These are phyloP conservation scores for Mycena crocata DNA, from an alignment of 768 basidiomycete species.

Conservation along the genomic window DNA sequence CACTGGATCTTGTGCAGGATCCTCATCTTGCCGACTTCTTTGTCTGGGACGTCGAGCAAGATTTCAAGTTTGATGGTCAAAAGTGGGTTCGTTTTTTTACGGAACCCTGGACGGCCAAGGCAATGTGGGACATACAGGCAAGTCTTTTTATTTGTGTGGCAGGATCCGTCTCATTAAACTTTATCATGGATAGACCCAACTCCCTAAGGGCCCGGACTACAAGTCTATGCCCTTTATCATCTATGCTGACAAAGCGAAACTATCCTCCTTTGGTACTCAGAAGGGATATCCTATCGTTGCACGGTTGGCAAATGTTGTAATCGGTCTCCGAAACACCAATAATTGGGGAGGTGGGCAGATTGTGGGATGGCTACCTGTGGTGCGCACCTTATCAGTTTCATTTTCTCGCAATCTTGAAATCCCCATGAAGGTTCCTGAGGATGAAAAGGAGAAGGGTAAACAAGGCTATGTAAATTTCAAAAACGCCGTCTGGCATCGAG, in stretches of 20 bases:
- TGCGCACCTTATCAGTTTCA: no score
- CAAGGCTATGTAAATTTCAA: conserved; percentile 47
- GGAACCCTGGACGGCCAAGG: conserved; percentile 52
- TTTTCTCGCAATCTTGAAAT: background rate
- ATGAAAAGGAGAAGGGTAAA: conserved; percentile 44
- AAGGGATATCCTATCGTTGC: conserved; percentile 53
- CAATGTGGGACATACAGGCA: conserved; percentile 54
- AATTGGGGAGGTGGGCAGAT: conserved; percentile 48
- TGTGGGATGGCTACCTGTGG: conserved; percentile 54
- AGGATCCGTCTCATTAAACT: conserved; percentile 15
- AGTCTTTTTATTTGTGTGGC: conserved; percentile 13
- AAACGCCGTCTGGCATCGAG: conserved; percentile 51
- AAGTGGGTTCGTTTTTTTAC: conserved; percentile 44
- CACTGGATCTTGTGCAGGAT: background rate
- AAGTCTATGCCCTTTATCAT: conserved; percentile 47
- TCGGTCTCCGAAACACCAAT: conserved; percentile 45
- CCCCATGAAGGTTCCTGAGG: conserved; percentile 44
- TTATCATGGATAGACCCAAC: no score
- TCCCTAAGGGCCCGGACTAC: conserved; percentile 34
- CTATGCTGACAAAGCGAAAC: conserved; percentile 55
- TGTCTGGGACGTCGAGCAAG: conserved; percentile 4
- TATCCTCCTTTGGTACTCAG: conserved; percentile 51
- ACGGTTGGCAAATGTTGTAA: conserved; percentile 46
- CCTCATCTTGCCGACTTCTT: background rate
- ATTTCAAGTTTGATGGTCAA: conserved; percentile 35